phyloP scores from a whole-genome alignment of 108 stramenopile genomes.

The Phaeodactylum tricornutum region DNA sequence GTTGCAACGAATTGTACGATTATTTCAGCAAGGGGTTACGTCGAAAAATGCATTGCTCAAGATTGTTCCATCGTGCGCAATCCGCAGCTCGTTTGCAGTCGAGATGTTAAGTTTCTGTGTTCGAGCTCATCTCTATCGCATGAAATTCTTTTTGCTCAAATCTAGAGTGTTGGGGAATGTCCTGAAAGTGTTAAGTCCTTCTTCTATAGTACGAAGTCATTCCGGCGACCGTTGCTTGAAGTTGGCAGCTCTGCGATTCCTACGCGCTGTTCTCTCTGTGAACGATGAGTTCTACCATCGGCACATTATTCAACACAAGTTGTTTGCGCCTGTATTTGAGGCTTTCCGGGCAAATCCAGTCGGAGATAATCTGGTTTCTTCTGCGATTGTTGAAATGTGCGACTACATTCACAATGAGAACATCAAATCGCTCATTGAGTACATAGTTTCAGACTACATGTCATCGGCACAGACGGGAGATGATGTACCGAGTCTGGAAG shows the following conservation, averaged over 20 bases:
- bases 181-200: slow-evolving; percentile 41
- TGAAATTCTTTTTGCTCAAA: slow-evolving; percentile 70
- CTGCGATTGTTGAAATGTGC: slow-evolving; percentile 78
- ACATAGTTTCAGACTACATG: slow-evolving; percentile 72
- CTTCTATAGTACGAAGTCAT: slow-evolving; percentile 2
- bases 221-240: slow-evolving; percentile 71
- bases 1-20: slow-evolving; percentile 19
- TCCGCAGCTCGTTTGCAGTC: slow-evolving; percentile 68
- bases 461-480: slow-evolving; percentile 9
- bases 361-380: slow-evolving; percentile 75
- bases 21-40: slow-evolving; percentile 24
- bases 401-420: slow-evolving; percentile 75
- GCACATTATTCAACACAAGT: slow-evolving; percentile 77
- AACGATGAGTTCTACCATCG: slow-evolving; percentile 85
- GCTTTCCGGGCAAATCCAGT: slow-evolving; percentile 70
- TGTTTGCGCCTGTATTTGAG: slow-evolving; percentile 82
- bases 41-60: slow-evolving; percentile 26
- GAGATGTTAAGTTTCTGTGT: slow-evolving; percentile 83
- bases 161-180: slow-evolving; percentile 57
- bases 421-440: slow-evolving; percentile 75
- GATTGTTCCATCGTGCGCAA: slow-evolving; percentile 36
- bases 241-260: slow-evolving; percentile 61
- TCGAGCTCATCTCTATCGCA: slow-evolving; percentile 74
- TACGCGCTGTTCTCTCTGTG: slow-evolving; percentile 70
- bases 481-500: slow-evolving; percentile 47